These are phyloP conservation scores for Colletotrichum sansevieriae DNA, from an alignment of 2,329 filamentous ascomycete genomes.

Conservation along the genomic window DNA sequence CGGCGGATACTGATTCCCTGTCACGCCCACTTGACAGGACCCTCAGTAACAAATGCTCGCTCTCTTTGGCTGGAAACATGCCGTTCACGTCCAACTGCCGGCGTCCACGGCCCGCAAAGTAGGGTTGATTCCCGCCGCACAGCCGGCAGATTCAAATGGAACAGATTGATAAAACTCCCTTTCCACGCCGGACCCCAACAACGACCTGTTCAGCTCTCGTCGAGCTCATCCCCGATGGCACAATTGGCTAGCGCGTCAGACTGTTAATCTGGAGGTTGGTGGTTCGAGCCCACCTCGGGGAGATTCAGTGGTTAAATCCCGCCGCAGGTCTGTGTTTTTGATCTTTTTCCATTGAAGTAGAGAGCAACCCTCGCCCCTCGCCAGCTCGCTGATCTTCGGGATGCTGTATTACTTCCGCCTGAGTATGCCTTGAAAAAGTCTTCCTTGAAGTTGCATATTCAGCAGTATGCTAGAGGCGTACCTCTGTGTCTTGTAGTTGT, in stretches of 20 bases:
- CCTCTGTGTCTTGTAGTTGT: too few relatives aligned
- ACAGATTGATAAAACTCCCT: neutral
- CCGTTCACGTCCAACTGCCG: slow-evolving; percentile 10
- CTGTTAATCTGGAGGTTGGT: slow-evolving; percentile 43
- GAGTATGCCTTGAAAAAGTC: too few relatives aligned
- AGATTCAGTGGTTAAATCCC: slow-evolving; percentile 29
- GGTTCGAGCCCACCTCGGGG: slow-evolving; percentile 42
- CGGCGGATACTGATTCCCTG: neutral
- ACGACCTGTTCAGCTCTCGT: slow-evolving; percentile 9
- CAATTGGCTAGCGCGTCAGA: slow-evolving; percentile 43
- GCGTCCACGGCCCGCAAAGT: neutral
- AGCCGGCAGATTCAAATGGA: neutral
- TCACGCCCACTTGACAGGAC: neutral
- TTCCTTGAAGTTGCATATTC: too few relatives aligned
- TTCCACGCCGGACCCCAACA: neutral
- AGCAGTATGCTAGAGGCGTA: too few relatives aligned
- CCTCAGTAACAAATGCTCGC: neutral
- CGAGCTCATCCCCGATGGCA: slow-evolving; percentile 41
- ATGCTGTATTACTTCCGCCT: too few relatives aligned
- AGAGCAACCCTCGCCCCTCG: too few relatives aligned
- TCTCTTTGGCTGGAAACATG: slow-evolving; percentile 9
- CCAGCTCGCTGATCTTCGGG: too few relatives aligned
- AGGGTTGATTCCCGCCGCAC: slow-evolving; percentile 12
- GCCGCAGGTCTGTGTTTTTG: neutral
- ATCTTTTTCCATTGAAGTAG: neutral